Conservation (phyloP, 768 basidiomycete genomes). For the Xerocomellus chrysenteron region DNA sequence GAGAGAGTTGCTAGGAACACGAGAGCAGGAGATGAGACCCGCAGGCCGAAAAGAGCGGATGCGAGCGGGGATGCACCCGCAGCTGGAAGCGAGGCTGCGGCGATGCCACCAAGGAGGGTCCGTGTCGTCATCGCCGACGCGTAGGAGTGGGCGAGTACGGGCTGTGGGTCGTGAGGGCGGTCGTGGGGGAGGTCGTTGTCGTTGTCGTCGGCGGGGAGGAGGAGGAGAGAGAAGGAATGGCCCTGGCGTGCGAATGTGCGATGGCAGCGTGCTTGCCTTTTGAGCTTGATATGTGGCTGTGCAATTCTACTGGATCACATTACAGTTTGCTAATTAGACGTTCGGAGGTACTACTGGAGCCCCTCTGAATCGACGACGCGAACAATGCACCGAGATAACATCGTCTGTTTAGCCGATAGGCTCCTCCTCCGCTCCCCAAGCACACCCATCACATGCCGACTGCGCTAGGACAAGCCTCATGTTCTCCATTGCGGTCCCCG, state of each 20-base stretch:
- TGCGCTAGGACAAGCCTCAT: conserved; percentile 16
- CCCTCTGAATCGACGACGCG: background rate
- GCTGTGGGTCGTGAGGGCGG: background rate
- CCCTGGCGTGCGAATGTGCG: conserved; percentile 31
- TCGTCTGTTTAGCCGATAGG: background rate
- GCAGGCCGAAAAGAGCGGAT: conserved; percentile 52
- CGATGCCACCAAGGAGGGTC: conserved; percentile 17
- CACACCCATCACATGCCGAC: conserved; percentile 19
- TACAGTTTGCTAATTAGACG: background rate
- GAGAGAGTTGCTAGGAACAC: conserved; percentile 63
- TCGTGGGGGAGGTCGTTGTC: conserved; percentile 21
- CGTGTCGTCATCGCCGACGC: conserved; percentile 23
- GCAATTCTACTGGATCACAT: background rate
- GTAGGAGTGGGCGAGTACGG: background rate
- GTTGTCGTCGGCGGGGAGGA: conserved; percentile 21
- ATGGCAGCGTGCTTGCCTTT: conserved; percentile 28
- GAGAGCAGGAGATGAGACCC: conserved; percentile 66
- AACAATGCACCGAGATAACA: conserved; percentile 7
- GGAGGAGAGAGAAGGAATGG: conserved; percentile 23
- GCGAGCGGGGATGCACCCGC: conserved; percentile 22
- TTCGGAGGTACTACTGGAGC: too few relatives aligned
- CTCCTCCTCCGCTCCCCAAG: conserved; percentile 7
- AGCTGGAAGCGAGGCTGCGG: conserved; percentile 23
- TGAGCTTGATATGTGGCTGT: conserved; percentile 34
- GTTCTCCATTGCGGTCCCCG: conserved; percentile 9